phyloP scores from a whole-genome alignment of 2,329 filamentous ascomycete species.

The Verticillium nonalfalfae region DNA sequence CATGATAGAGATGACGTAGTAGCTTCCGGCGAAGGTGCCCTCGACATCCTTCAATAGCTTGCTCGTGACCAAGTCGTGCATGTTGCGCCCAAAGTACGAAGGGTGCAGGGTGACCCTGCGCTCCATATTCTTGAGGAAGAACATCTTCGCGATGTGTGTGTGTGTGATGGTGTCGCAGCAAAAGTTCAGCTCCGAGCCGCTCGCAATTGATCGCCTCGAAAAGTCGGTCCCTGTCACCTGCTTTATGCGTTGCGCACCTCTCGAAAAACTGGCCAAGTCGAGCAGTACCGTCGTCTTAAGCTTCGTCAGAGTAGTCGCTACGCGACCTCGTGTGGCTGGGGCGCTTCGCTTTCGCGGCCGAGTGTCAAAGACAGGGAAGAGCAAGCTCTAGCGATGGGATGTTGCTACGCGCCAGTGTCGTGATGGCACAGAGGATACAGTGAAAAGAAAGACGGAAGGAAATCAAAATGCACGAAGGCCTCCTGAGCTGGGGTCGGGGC shows the following conservation, averaged over 20 bases:
- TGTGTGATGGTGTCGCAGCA: background rate
- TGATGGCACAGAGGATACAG: background rate
- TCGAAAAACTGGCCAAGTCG: background rate
- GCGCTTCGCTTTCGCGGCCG: background rate
- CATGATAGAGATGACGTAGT: conserved; percentile 98
- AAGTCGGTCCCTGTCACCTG: background rate
- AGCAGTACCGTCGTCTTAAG: background rate
- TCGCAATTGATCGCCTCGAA: background rate
- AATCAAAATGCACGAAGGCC: background rate
- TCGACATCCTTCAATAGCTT: conserved; percentile 91
- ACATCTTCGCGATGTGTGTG: conserved; percentile 55
- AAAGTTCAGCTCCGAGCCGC: background rate
- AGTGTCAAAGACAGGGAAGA: background rate
- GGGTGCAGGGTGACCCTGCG: conserved; percentile 92
- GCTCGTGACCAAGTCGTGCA: conserved; percentile 83
- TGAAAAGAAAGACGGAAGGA: background rate
- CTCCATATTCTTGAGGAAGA: conserved; percentile 96
- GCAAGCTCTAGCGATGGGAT: background rate
- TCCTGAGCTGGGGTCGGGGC: background rate
- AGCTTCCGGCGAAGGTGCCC: conserved; percentile 89
- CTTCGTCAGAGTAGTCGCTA: background rate
- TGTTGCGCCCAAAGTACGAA: conserved; percentile 92
- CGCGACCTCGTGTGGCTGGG: background rate
- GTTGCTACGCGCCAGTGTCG: background rate
- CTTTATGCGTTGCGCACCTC: background rate